phyloP scores from a whole-genome alignment of 163 green algal species.

The Botryococcus braunii region DNA sequence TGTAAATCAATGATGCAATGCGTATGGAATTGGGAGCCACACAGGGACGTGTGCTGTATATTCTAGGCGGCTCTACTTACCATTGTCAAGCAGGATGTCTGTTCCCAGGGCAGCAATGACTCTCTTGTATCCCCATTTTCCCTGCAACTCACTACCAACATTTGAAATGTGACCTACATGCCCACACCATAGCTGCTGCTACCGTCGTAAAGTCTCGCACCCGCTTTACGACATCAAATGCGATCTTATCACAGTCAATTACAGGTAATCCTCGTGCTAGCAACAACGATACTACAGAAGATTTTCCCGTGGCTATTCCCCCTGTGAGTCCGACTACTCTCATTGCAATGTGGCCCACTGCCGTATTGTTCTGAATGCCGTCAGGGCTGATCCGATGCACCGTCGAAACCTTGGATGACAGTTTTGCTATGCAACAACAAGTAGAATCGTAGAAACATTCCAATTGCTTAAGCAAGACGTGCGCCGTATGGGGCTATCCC shows the following conservation, averaged over 20 bases:
- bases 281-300: conserved; percentile 38
- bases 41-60: too few relatives aligned
- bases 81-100: conserved; percentile 36
- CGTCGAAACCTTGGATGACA: too few relatives aligned
- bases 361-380: too few relatives aligned
- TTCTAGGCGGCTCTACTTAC: too few relatives aligned
- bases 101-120: conserved; percentile 50
- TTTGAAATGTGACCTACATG: background rate
- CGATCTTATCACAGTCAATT: conserved; percentile 66
- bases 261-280: conserved; percentile 25
- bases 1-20: background rate
- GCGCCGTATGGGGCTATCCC: too few relatives aligned
- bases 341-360: too few relatives aligned
- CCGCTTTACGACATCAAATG: conserved; percentile 28
- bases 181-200: background rate
- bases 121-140: conserved; percentile 55
- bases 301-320: conserved; percentile 74
- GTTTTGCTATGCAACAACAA: too few relatives aligned
- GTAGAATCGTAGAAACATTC: too few relatives aligned
- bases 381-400: too few relatives aligned
- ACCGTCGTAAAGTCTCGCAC: conserved; percentile 9
- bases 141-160: conserved; percentile 21
- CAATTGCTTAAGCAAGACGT: too few relatives aligned
- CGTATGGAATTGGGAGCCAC: too few relatives aligned
- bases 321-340: conserved; percentile 23